Evolutionary conservation across 73 alveolate genomes (phyloP), one percentile per base, ranked within the genome.

Genomic region (Paraurostyla sp.): DNA sequence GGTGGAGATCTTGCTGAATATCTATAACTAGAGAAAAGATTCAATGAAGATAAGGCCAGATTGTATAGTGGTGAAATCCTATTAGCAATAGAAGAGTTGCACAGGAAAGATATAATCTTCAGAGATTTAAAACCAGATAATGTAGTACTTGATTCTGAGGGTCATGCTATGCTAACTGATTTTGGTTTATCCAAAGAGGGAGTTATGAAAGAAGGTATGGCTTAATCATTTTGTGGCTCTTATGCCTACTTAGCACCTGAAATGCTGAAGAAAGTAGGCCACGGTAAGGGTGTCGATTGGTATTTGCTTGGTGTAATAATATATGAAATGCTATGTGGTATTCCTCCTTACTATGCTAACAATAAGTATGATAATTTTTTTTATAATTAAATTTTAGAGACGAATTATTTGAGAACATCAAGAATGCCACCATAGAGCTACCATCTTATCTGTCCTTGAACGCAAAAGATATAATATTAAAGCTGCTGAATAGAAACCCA

Each of bases 1-100:
- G 99, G 99, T 15, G 99, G 99, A 4, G 99, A 97, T 75, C 90
- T 98, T 42, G 96, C 97, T 11, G 92, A 94, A 50, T 95, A 96
- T 75, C 92, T 98, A 50, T 93, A 92, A 45, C 89, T 87, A 33
- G 98, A 96, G 83, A 96, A 97, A 36, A 75, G 82, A 43, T 93
- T 95, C 78, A 76, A 75, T 18, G 98, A 95, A 56, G 94, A 87
- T 52, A 91, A 92, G 63, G 98, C 97, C 13, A 92, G 93, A 62
- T 73, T 93, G 65, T 94, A 94, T 81, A 63, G 91, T 16, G 90
- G 96, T 57, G 98, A 96, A 87, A 91, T 96, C 0, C 80, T 96
- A 33, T 92, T 96, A 51, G 99, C 98, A 0, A 71, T 96, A 16
- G 98, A 96, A 85, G 95, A 93, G 65, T 88, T 96, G 35, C 99